These are phyloP conservation scores for Jaapia argillacea DNA, from an alignment of 768 basidiomycete species.

Conservation along the genomic window DNA sequence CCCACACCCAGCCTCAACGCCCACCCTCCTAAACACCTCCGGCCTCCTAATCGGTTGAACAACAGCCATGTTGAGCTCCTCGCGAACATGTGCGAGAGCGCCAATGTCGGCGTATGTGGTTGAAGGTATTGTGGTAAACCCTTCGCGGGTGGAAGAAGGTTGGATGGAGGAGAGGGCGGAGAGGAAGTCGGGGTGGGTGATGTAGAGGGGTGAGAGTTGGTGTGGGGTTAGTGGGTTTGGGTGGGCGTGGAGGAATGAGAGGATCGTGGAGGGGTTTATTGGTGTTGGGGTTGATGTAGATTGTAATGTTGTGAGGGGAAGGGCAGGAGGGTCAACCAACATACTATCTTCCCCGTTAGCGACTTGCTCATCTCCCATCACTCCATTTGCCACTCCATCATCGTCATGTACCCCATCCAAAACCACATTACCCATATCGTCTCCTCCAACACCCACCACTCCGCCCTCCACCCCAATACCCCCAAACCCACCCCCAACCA, in stretches of 20 bases:
- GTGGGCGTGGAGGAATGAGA: slow-evolving; percentile 82
- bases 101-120: slow-evolving; percentile 94
- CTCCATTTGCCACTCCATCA: background rate
- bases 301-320: slow-evolving; percentile 26
- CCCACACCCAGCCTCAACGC: slow-evolving; percentile 86
- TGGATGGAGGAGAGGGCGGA: slow-evolving; percentile 83
- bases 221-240: slow-evolving; percentile 67
- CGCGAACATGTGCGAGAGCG: slow-evolving; percentile 75
- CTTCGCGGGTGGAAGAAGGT: slow-evolving; percentile 95
- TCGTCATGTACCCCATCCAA: slow-evolving; percentile 2
- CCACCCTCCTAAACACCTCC: slow-evolving; percentile 79
- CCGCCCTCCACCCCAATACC: slow-evolving; percentile 44
- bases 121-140: slow-evolving; percentile 94
- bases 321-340: slow-evolving; percentile 21
- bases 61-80: slow-evolving; percentile 95
- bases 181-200: slow-evolving; percentile 74
- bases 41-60: slow-evolving; percentile 91
- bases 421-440: slow-evolving; percentile 37
- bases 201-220: slow-evolving; percentile 74
- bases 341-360: slow-evolving; percentile 22
- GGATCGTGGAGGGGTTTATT: slow-evolving; percentile 51
- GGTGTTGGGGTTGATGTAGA: slow-evolving; percentile 27
- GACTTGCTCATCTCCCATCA: background rate
- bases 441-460: slow-evolving; percentile 26
- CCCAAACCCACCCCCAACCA: slow-evolving; percentile 49